phyloP scores from a whole-genome alignment of 176 grass and related monocot species.

The Triticum monococcum region DNA sequence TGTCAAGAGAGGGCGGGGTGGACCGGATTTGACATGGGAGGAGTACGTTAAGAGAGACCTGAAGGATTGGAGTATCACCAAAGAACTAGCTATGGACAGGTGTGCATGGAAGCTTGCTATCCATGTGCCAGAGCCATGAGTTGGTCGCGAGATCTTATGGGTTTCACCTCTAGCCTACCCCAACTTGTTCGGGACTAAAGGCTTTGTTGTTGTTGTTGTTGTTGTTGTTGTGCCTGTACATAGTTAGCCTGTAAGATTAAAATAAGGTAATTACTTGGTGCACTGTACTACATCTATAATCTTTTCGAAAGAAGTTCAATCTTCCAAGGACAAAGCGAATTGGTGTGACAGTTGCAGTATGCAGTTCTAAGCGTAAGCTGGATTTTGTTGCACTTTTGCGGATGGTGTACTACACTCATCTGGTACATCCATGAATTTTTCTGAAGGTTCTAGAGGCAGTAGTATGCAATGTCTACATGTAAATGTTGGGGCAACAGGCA shows the following conservation, averaged over 20 bases:
- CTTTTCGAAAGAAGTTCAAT: background rate
- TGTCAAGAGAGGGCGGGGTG: no score
- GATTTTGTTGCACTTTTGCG: background rate
- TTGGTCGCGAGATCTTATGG: no score
- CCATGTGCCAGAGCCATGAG: no score
- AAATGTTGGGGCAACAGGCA: background rate
- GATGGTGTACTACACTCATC: conserved; percentile 1
- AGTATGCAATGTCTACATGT: background rate
- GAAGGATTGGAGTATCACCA: no score
- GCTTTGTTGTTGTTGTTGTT: no score
- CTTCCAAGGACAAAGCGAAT: background rate
- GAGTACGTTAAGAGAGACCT: no score
- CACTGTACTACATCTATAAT: background rate
- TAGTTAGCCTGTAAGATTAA: background rate
- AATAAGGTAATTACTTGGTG: background rate
- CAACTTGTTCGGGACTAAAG: no score
- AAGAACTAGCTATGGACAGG: no score
- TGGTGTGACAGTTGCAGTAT: background rate
- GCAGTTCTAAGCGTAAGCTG: background rate
- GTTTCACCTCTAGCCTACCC: no score
- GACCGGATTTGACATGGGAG: no score
- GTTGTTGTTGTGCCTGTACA: background rate
- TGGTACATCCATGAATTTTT: background rate
- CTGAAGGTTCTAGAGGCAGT: background rate
- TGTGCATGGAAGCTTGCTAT: no score